Evolutionary conservation across 768 basidiomycete species (phyloP), one percentile per base, ranked within the genome.

Genomic region (Pleurotus tuber-regium): DNA sequence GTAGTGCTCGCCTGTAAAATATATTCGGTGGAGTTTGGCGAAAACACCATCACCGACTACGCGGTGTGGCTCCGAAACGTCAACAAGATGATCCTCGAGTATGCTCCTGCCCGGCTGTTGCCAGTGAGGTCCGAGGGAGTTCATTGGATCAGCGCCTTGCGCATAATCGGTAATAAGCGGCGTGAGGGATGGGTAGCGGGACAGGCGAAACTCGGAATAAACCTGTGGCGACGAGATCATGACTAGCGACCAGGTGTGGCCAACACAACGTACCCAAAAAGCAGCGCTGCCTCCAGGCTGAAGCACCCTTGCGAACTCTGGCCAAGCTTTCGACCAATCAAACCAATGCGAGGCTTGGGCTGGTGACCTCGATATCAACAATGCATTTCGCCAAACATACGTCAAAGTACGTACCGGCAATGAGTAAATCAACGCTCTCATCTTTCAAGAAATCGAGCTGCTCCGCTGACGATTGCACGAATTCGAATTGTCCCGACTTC

Each of bases 291-390:
- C 90, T 12, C 80, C 76, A 6, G 71, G 73, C 43, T 78, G 72
- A 35, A 92, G 66, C 6, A 87, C 75, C 2, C 86, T 72, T 9
- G 73, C 71, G 0, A 82, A 69, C 65, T 91, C 85, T 2, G 76
- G 78, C 87, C 89, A 92, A 5, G 86, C 72, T 57, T 77, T 80
- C 4, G 67, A 63, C 78, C 84, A 88, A 59, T 91, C 76, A 60
- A 92, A 92, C 89, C 89, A 91, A 61, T 92, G 90, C 2, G 80
- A 80, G 0, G 89, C 82, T 67, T 89, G 89, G 1, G 86, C 89
- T 89, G 43, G 16, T 53, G 23, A 24, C 35, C 23, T 14, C 25
- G 16, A 19, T 51, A 48, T 28, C n/a, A 35, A 16, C 8, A 44
- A 26, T 46, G 49, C 43, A 40, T 47, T 9, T 9, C 12, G 25